These are phyloP conservation scores for Asterionellopsis glacialis DNA, from an alignment of 108 stramenopile genomes.

Conservation along the genomic window DNA sequence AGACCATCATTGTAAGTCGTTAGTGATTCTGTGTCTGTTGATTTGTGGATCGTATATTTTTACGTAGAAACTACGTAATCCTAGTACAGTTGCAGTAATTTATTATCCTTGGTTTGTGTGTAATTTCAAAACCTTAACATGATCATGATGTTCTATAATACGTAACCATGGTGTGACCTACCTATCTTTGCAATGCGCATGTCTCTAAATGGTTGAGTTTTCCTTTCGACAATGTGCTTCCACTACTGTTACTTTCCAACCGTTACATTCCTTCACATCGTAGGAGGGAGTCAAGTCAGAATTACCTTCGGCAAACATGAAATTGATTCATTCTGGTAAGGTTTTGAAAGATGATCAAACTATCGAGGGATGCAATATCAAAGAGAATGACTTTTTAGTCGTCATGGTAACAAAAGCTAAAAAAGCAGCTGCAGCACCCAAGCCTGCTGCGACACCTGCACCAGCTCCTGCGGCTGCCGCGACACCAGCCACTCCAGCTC, in stretches of 20 bases:
- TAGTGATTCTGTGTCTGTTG: constrained; percentile 9
- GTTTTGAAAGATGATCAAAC: constrained; percentile 91
- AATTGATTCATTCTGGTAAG: constrained; percentile 96
- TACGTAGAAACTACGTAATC: background rate
- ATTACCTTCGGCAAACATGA: constrained; percentile 70
- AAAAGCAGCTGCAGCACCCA: constrained; percentile 63
- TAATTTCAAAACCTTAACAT: too few relatives aligned
- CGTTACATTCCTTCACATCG: too few relatives aligned
- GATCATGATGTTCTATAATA: too few relatives aligned
- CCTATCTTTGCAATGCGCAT: too few relatives aligned
- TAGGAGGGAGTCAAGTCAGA: constrained; percentile 73
- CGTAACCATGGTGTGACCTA: too few relatives aligned
- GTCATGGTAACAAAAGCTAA: constrained; percentile 94
- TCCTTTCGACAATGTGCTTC: too few relatives aligned
- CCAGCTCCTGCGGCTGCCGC: constrained; percentile 39
- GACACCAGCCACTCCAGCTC: constrained; percentile 28
- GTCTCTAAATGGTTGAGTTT: too few relatives aligned
- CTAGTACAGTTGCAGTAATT: too few relatives aligned
- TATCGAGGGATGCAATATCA: constrained; percentile 75
- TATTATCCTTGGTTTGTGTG: too few relatives aligned
- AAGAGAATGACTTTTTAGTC: constrained; percentile 91
- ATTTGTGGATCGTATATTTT: background rate
- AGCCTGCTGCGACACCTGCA: constrained; percentile 36
- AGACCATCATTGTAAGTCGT: constrained; percentile 79
- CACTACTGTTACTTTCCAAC: too few relatives aligned